Base-by-base conservation (phyloP, 2,329 filamentous ascomycete genomes). In the Aspergillus piperis region DNA sequence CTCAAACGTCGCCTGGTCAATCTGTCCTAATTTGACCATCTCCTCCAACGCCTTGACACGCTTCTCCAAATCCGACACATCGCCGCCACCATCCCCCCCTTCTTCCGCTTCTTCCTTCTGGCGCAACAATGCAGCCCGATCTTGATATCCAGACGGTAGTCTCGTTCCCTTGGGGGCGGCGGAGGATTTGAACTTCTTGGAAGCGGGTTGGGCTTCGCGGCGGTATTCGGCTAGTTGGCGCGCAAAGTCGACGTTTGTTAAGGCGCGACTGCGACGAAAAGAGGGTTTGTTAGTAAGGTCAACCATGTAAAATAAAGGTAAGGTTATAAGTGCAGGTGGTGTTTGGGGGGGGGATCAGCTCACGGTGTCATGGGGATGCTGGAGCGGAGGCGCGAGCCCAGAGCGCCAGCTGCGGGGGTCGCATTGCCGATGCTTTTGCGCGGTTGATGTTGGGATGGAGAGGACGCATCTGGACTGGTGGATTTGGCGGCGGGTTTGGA, bases 281-380 rank as follows among this genome's bases (percentile, higher is more conserved):
- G 6, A n/a, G 10, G 50, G 60, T n/a, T 10, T 2, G 5, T 15
- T 41, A 32, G 48, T 61, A 66, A 38, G 65, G n/a, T 36, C 27
- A 10, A 51, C 51, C 11, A 5, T 8, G 47, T 66, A 57, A 62
- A 38, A 57, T 57, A 2, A 36, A 6, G 21, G 21, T 21, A 21
- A 13, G 11, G 32, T 4, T 25, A 55, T 55, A 42, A 8, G 32
- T 10, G 49, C 13, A 17, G 8, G 41, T 27, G 8, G 41, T 5
- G 38, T 39, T 21, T 4, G 5, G 11, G 11, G 32, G 32, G 11
- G 32, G 32, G 11, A 36, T 36, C 32, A 23, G 81, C 88, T 70
- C 83, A 92, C 89, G 94, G 94, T 51, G 94, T 97, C 94, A 97
- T 97, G 59, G 92, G 92, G 63, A 96, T 94, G 75, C 86, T 94